Conservation (phyloP, 2,329 filamentous ascomycete species). For the Stemphylium vesicarium region DNA sequence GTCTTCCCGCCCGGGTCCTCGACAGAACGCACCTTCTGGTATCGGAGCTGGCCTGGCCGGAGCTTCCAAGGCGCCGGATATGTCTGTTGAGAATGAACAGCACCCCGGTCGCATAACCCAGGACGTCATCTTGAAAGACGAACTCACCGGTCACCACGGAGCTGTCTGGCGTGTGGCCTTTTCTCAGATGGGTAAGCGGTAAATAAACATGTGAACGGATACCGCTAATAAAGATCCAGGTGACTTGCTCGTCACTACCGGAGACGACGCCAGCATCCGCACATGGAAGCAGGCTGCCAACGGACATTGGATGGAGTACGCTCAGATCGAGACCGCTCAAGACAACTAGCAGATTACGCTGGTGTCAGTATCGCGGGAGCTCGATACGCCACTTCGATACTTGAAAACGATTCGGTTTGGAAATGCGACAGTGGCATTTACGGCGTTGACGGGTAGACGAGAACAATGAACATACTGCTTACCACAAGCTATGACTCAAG, state of each 20-base stretch:
- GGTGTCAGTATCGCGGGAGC: neutral
- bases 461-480: neutral
- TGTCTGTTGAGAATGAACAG: conserved; percentile 61
- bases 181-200: conserved; percentile 53
- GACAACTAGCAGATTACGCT: conserved; percentile 25
- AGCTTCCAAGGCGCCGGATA: conserved; percentile 50
- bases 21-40: conserved; percentile 54
- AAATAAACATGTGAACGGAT: no score
- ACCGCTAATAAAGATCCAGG: conserved; percentile 59
- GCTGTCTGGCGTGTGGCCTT: conserved; percentile 80
- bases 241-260: conserved; percentile 75
- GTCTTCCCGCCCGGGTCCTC: conserved; percentile 33
- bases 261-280: conserved; percentile 70
- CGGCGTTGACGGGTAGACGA: conserved; percentile 3
- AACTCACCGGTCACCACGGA: conserved; percentile 70
- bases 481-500: neutral
- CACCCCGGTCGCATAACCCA: conserved; percentile 72
- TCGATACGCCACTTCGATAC: neutral
- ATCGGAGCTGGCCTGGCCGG: conserved; percentile 61
- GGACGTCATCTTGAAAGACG: conserved; percentile 67
- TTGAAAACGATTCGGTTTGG: neutral
- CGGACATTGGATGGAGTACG: conserved; percentile 57
- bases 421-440: neutral
- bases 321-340: conserved; percentile 53
- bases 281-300: conserved; percentile 59